Percentiles rank a stretch among this genome's conserved stretches.
phyloP scores from a whole-genome alignment of 1,284 basidiomycete species.

The Inonotus hispidus region DNA sequence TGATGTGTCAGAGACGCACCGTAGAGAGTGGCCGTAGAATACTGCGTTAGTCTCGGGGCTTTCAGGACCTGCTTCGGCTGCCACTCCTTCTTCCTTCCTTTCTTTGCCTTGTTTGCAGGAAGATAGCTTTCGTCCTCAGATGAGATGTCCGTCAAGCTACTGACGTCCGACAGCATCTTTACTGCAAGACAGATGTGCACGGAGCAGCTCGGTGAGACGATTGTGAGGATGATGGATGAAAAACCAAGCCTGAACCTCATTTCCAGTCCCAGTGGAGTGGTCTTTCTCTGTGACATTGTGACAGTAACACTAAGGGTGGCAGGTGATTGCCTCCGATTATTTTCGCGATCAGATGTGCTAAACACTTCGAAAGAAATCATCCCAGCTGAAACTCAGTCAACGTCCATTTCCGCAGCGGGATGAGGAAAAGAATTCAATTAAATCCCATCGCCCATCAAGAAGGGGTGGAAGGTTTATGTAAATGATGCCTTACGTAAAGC shows the following conservation, averaged over 20 bases:
- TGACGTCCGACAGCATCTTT: constrained; percentile 16
- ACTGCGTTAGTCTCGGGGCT: constrained; percentile 59
- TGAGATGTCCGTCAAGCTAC: constrained; percentile 15
- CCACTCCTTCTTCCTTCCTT: constrained; percentile 18
- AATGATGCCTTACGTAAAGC: constrained; percentile 9
- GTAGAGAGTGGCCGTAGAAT: constrained; percentile 59
- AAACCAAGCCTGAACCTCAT: not conserved
- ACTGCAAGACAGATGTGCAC: not conserved
- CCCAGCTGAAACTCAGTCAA: not conserved
- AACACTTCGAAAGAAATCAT: not conserved
- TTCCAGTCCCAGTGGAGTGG: not conserved
- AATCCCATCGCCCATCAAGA: not conserved
- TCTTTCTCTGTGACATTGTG: not conserved
- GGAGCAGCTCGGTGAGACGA: not conserved
- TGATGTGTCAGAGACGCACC: constrained; percentile 35
- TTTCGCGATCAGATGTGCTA: not conserved
- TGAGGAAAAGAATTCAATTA: not conserved
- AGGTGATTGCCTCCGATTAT: not conserved
- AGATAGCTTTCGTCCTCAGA: constrained; percentile 24
- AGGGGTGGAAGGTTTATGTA: not conserved
- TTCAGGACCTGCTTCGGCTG: constrained; percentile 51
- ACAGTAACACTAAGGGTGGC: not conserved
- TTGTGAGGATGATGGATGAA: not conserved
- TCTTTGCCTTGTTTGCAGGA: constrained; percentile 23
- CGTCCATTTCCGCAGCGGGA: not conserved